phyloP scores from a whole-genome alignment of 2,329 filamentous ascomycete species.

The Aspergillus pseudoglaucus region DNA sequence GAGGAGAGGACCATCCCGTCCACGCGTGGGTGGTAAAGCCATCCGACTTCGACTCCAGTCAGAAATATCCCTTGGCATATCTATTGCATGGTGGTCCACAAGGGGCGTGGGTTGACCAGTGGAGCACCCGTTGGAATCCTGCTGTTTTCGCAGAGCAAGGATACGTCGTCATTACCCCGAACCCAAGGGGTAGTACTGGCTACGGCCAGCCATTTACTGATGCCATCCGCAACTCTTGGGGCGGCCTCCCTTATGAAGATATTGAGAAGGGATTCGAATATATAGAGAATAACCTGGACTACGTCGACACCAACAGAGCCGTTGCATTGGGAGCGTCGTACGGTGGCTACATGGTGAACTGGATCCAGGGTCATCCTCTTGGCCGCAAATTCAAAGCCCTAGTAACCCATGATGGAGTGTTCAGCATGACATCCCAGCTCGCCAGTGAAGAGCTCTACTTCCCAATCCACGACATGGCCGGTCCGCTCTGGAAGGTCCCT shows the following conservation, averaged over 20 bases:
- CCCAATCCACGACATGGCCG: conserved; percentile 47
- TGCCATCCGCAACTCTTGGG: conserved; percentile 48
- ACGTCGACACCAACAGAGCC: conserved; percentile 49
- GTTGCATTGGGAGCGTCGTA: conserved; percentile 50
- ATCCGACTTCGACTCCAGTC: conserved; percentile 37
- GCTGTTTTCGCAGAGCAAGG: conserved; percentile 56
- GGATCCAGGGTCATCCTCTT: conserved; percentile 50
- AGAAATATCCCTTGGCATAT: conserved; percentile 50
- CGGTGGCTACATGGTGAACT: conserved; percentile 57
- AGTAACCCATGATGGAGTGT: conserved; percentile 49
- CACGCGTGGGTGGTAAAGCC: conserved; percentile 45
- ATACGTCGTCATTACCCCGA: conserved; percentile 54
- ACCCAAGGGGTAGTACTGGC: conserved; percentile 53
- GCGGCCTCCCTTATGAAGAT: conserved; percentile 50
- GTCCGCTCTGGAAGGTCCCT: conserved; percentile 44
- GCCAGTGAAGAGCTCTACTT: conserved; percentile 52
- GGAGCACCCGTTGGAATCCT: conserved; percentile 50
- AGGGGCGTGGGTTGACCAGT: conserved; percentile 47
- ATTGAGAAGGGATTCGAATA: conserved; percentile 49
- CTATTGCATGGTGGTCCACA: conserved; percentile 50
- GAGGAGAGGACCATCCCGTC: conserved; percentile 38
- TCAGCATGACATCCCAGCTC: conserved; percentile 39
- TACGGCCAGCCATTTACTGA: conserved; percentile 52
- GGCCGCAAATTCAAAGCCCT: conserved; percentile 52
- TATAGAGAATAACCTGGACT: conserved; percentile 45